phyloP scores from a whole-genome alignment of 164 flowering plant species.

The Macadamia integrifolia region DNA sequence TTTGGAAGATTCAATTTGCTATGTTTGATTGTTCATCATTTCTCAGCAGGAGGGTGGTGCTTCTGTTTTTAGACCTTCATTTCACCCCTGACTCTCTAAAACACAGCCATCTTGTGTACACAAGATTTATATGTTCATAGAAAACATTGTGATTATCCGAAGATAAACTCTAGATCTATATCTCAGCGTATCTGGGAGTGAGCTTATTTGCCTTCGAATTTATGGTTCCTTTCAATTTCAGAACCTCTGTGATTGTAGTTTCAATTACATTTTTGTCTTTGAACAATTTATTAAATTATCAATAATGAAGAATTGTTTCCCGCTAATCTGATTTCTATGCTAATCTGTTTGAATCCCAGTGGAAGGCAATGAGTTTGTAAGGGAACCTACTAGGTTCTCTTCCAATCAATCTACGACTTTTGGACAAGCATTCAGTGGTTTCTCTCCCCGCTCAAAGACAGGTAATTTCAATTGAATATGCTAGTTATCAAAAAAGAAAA shows the following conservation, averaged over 20 bases:
- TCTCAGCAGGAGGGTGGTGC: not conserved
- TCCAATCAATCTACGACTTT: conserved; percentile 44
- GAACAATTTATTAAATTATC: not conserved
- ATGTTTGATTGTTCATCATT: not conserved
- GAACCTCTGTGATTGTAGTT: not conserved
- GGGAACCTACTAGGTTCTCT: conserved; percentile 43
- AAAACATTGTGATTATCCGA: not conserved
- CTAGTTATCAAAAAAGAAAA: not conserved
- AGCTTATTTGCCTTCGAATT: not conserved
- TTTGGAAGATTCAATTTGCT: not conserved
- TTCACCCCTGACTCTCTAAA: not conserved
- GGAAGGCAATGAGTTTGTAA: conserved; percentile 56
- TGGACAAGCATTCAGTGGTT: conserved; percentile 48
- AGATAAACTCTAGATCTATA: not conserved
- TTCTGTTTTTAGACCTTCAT: not conserved
- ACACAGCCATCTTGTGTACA: not conserved
- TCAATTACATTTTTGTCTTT: not conserved
- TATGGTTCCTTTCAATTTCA: not conserved
- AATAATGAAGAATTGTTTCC: not conserved
- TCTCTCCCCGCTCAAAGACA: conserved; percentile 45
- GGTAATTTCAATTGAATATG: conserved; percentile 28
- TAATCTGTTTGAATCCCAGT: conserved; percentile 38
- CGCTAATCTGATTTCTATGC: not conserved
- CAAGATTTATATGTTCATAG: not conserved
- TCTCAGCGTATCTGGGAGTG: not conserved